These are phyloP conservation scores for Cylindrotheca closterium DNA, from an alignment of 108 stramenopile species.

Conservation along the genomic window DNA sequence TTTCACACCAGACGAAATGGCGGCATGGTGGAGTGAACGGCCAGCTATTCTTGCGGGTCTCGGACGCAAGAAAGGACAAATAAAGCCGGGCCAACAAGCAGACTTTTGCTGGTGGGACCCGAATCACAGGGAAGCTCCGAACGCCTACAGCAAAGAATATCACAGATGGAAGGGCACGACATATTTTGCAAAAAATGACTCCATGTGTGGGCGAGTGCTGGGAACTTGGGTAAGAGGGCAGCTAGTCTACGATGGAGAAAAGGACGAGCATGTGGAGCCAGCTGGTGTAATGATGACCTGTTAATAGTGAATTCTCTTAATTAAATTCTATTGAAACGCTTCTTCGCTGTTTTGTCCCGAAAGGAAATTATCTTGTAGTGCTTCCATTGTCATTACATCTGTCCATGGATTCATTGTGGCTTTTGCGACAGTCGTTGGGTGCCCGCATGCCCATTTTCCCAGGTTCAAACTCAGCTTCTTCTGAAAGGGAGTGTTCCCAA, in stretches of 20 bases:
- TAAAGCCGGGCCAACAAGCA: constrained; percentile 25
- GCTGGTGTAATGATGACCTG: background rate
- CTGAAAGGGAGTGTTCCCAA: too few relatives aligned
- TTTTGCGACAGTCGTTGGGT: too few relatives aligned
- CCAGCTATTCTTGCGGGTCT: constrained; percentile 34
- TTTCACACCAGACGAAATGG: constrained; percentile 4
- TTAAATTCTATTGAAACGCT: too few relatives aligned
- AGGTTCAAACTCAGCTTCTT: too few relatives aligned
- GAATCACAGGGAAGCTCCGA: constrained; percentile 10
- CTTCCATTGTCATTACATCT: too few relatives aligned
- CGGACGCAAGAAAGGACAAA: constrained; percentile 9
- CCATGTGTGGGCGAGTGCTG: constrained; percentile 23
- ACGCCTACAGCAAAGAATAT: constrained; percentile 22
- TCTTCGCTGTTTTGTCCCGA: too few relatives aligned
- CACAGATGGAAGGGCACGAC: constrained; percentile 34
- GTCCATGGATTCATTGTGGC: too few relatives aligned
- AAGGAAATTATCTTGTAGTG: too few relatives aligned
- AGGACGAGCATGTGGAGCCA: constrained; percentile 9
- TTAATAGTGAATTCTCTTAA: too few relatives aligned
- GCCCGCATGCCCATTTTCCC: too few relatives aligned
- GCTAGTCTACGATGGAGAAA: constrained; percentile 29
- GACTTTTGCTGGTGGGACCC: constrained; percentile 34
- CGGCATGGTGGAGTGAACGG: constrained; percentile 37
- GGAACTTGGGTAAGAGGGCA: constrained; percentile 27
- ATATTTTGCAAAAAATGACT: constrained; percentile 7